Evolutionary conservation across 768 basidiomycete species (phyloP).

Genomic region (Termitomyces bulborhizus): DNA sequence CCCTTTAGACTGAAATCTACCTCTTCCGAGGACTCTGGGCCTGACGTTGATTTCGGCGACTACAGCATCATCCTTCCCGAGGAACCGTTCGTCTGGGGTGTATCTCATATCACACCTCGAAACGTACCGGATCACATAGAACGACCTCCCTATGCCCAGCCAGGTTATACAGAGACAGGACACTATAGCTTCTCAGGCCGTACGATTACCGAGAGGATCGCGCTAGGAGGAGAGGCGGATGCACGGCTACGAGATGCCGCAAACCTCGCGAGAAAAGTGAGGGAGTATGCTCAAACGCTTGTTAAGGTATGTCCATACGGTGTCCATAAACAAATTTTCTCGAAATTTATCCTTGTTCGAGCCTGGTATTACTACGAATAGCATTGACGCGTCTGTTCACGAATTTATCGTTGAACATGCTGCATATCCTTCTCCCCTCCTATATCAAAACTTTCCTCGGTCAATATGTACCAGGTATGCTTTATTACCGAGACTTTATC

Average conservation of each 20-base stretch:
- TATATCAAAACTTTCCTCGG: constrained; percentile 68
- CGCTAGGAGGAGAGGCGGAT: constrained; percentile 51
- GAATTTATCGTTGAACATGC: constrained; percentile 57
- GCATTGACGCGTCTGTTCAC: constrained; percentile 69
- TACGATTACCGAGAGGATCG: constrained; percentile 26
- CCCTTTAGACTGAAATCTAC: background rate
- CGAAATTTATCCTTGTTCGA: constrained; percentile 19
- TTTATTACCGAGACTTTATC: constrained; percentile 10
- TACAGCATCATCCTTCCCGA: constrained; percentile 60
- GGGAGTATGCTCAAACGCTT: constrained; percentile 47
- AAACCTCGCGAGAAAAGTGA: constrained; percentile 47
- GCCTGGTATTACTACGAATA: constrained; percentile 69
- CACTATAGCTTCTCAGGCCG: background rate
- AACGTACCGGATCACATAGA: constrained; percentile 50
- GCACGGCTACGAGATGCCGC: constrained; percentile 45
- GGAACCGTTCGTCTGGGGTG: constrained; percentile 61
- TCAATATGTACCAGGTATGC: constrained; percentile 67
- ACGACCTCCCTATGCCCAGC: constrained; percentile 49
- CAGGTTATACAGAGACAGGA: constrained; percentile 3
- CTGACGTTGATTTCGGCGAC: constrained; percentile 35
- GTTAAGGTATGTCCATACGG: constrained; percentile 36
- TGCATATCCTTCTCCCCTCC: constrained; percentile 86
- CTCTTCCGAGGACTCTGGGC: constrained; percentile 1
- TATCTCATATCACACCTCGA: constrained; percentile 52
- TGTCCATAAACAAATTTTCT: background rate